phyloP scores from a whole-genome alignment of 176 grass and related monocot species.

The Aegilops speltoides region DNA sequence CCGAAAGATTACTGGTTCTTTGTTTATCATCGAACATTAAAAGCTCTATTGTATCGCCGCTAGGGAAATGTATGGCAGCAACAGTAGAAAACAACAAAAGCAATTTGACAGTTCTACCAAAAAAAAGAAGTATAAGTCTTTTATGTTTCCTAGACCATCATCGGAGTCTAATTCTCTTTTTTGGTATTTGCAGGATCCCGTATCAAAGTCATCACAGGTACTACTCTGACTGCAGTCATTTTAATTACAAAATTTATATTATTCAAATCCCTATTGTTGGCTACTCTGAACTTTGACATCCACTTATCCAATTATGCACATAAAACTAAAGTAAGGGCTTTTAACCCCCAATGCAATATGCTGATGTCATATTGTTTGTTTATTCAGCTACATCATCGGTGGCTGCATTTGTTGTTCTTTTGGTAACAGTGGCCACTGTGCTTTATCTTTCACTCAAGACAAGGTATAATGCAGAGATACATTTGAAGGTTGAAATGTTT shows the following conservation, averaged over 20 bases:
- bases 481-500: background rate
- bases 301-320: no score
- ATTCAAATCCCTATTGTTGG: no score
- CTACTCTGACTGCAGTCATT: no score
- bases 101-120: background rate
- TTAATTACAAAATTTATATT: background rate
- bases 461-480: background rate
- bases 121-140: background rate
- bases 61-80: no score
- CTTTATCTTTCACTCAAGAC: conserved; percentile 3
- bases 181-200: no score
- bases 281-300: no score
- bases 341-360: no score
- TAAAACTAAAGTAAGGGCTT: no score
- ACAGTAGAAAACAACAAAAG: background rate
- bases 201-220: no score
- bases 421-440: background rate
- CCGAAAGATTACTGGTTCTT: no score
- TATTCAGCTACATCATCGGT: background rate
- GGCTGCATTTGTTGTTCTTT: background rate
- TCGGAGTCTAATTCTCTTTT: no score
- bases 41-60: background rate
- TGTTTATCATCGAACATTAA: background rate
- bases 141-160: background rate
- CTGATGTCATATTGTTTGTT: no score